Percentiles rank a stretch among this genome's conserved stretches.
phyloP scores from a whole-genome alignment of 2,329 filamentous ascomycete species.

The Cercospora zeina region DNA sequence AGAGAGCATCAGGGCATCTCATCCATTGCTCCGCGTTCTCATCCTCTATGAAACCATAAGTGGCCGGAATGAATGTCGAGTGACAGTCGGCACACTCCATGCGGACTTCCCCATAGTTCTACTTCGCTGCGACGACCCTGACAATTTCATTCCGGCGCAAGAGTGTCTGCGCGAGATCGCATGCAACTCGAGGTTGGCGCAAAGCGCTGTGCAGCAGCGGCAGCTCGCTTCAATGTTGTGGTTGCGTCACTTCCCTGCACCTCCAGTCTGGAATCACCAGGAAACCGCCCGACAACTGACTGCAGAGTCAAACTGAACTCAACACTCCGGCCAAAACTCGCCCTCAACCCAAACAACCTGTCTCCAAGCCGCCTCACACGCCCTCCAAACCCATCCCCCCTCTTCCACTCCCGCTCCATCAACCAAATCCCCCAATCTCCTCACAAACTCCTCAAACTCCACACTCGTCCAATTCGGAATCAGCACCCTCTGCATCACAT shows the following conservation, averaged over 20 bases:
- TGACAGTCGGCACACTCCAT: not conserved
- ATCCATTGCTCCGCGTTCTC: not conserved
- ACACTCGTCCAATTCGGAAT: constrained; percentile 54
- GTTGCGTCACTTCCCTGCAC: not conserved
- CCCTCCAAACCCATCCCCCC: constrained; percentile 50
- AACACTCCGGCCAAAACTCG: constrained; percentile 50
- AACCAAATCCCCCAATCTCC: constrained; percentile 48
- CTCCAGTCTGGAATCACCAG: too few relatives aligned
- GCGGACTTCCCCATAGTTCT: not conserved
- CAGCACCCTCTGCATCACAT: constrained; percentile 52
- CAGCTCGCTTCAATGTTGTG: not conserved
- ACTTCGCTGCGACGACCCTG: not conserved
- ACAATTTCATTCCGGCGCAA: not conserved
- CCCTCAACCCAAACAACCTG: constrained; percentile 52
- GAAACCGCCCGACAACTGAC: too few relatives aligned
- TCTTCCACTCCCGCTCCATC: constrained; percentile 43
- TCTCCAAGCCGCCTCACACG: constrained; percentile 51
- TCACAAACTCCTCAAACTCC: constrained; percentile 52
- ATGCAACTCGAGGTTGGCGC: too few relatives aligned
- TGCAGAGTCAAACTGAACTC: too few relatives aligned
- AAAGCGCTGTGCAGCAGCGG: too few relatives aligned
- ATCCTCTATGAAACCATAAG: not conserved
- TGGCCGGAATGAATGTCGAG: not conserved
- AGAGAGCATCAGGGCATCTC: not conserved
- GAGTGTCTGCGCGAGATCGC: not conserved